A percentile compares a stretch with the other conserved stretches of the same genome.
phyloP scores from a whole-genome alignment of 768 basidiomycete species.

The Lepiota venenata region DNA sequence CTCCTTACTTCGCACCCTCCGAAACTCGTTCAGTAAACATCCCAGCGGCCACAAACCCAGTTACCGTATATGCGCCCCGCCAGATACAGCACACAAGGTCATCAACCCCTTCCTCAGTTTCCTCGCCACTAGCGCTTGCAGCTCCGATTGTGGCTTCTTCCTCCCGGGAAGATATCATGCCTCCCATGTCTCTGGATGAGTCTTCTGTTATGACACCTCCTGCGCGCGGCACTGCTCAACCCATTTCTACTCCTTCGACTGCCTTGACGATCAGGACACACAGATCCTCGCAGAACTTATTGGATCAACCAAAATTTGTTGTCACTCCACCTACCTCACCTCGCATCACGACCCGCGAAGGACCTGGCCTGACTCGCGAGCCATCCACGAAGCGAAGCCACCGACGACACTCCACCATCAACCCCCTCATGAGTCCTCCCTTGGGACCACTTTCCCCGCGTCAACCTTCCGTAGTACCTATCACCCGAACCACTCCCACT shows the following conservation, averaged over 20 bases:
- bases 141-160: slow-evolving; percentile 77
- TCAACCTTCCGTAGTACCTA: slow-evolving; percentile 71
- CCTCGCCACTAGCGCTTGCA: slow-evolving; percentile 82
- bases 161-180: slow-evolving; percentile 56
- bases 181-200: slow-evolving; percentile 67
- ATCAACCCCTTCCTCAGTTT: slow-evolving; percentile 85
- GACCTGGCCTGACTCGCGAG: slow-evolving; percentile 36
- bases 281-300: slow-evolving; percentile 62
- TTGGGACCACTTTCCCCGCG: slow-evolving; percentile 82
- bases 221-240: neutral
- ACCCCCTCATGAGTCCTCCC: slow-evolving; percentile 59
- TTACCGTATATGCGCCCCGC: slow-evolving; percentile 27
- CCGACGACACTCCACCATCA: slow-evolving; percentile 72
- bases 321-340: slow-evolving; percentile 79
- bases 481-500: slow-evolving; percentile 76
- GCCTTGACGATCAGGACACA: slow-evolving; percentile 52
- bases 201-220: slow-evolving; percentile 9
- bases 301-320: slow-evolving; percentile 55
- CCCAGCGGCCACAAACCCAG: slow-evolving; percentile 17
- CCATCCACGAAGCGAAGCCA: slow-evolving; percentile 52
- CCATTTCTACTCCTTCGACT: slow-evolving; percentile 6
- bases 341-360: slow-evolving; percentile 45
- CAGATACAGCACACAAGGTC: slow-evolving; percentile 64
- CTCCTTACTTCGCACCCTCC: slow-evolving; percentile 15
- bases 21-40: slow-evolving; percentile 20